Percentiles rank a stretch among this genome's conserved stretches.
Conservation (phyloP, 2,329 filamentous ascomycete species). For the Trichoderma harzianum region DNA sequence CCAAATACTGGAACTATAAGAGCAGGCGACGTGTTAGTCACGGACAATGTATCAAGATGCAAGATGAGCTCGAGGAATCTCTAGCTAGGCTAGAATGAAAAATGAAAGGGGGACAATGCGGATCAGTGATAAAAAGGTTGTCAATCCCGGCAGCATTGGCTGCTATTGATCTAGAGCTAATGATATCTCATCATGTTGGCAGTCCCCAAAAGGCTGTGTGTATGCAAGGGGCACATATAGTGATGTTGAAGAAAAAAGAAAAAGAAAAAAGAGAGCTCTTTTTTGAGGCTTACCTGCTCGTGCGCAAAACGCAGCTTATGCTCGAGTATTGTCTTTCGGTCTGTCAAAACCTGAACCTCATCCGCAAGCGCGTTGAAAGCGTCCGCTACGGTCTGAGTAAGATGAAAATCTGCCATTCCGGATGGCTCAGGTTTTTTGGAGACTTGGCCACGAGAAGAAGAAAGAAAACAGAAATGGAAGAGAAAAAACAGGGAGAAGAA, state of each 20-base stretch:
- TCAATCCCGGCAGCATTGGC: conserved; percentile 57
- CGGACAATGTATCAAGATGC: not conserved
- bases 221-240: not conserved
- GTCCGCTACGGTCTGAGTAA: conserved; percentile 57
- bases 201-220: not conserved
- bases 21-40: not conserved
- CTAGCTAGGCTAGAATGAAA: conserved; percentile 24
- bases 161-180: conserved; percentile 88
- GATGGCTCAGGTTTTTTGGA: conserved; percentile 11
- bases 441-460: conserved; percentile 13
- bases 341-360: conserved; percentile 60
- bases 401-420: conserved; percentile 39
- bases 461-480: conserved; percentile 22
- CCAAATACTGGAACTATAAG: conserved; percentile 59
- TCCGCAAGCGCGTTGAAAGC: conserved; percentile 63
- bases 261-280: conserved; percentile 11
- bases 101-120: not conserved
- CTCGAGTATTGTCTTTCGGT: conserved; percentile 62
- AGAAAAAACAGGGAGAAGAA: conserved; percentile 21
- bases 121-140: conserved; percentile 36
- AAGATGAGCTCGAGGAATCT: not conserved
- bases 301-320: conserved; percentile 65
- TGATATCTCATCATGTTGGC: conserved; percentile 41
- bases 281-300: conserved; percentile 56
- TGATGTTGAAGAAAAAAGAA: conserved; percentile 4